Base-by-base conservation (phyloP, 2,329 filamentous ascomycete genomes). In the Lachnellula willkommii region DNA sequence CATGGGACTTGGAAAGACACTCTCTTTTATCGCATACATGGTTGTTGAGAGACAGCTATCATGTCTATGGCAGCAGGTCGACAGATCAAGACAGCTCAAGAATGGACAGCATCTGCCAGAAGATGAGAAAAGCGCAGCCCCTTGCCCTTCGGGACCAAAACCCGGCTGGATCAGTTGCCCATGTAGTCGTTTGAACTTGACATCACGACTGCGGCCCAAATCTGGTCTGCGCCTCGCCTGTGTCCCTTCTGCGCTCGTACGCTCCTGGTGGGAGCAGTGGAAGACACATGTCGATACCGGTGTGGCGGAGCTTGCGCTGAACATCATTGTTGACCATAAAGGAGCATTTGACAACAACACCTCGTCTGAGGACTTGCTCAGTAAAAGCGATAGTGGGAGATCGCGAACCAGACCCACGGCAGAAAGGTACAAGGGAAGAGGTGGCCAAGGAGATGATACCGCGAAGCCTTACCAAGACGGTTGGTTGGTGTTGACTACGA, bases 1-100 rank as follows among this genome's bases (percentile, higher is more conserved):
- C 50, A 81, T 81, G 78, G 79, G 79, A 54, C 60, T 37, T 3
- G 60, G 28, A 32, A 32, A 32, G 28, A 32, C 28, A 4, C 28
- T 32, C 9, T 32, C 28, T 1, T 32, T 32, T 12, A 32, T 32
- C 28, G 28, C 28, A 4, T 32, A 32, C 28, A 32, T 32, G 9
- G 28, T 32, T 12, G 28, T 32, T 2, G 28, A 62, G 49, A 50
- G 58, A 17, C 60, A 62, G 28, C 58, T 62, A 11, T 48, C 45
- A 4, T 26, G 50, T 5, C 42, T 62, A 2, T 57, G 56, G 52
- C 28, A 50, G 2, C 47, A 52, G 20, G 58, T 62, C 5, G 37
- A 39, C 14, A 42, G 35, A 8, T 57, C 58, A 17, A 28, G 55
- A 28, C 24, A 4, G 17, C 4, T 6, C 2, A 50, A 50, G 12